phyloP scores from a whole-genome alignment of 345 rosid genomes.

The Citrus hindsii region DNA sequence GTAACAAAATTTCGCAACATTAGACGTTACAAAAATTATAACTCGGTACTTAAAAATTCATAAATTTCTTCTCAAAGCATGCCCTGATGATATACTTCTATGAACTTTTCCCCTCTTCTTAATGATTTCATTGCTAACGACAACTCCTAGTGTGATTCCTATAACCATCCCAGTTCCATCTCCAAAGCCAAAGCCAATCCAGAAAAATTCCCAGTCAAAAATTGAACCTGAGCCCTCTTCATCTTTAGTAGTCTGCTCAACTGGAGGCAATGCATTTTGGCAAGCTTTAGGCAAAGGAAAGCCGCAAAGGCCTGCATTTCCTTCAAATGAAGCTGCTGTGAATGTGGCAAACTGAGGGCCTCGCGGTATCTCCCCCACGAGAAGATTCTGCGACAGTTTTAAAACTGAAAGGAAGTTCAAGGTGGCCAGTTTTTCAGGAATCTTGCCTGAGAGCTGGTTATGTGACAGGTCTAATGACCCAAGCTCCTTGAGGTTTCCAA shows the following conservation, averaged over 20 bases:
- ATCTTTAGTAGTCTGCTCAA: background rate
- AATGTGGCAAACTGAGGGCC: background rate
- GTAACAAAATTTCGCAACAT: too few species aligned
- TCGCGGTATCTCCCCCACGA: background rate
- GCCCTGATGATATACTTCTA: background rate
- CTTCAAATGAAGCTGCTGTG: background rate
- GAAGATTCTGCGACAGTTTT: background rate
- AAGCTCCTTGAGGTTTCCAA: background rate
- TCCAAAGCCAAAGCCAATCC: slow-evolving; percentile 8
- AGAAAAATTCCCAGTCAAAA: background rate
- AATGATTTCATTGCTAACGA: background rate
- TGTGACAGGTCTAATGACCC: slow-evolving; percentile 19
- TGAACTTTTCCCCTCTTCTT: background rate
- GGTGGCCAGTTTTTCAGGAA: slow-evolving; percentile 11
- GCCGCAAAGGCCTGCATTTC: background rate
- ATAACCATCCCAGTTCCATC: background rate
- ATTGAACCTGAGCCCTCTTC: background rate
- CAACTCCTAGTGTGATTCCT: background rate
- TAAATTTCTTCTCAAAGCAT: background rate
- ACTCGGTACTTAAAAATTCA: background rate
- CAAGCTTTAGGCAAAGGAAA: background rate
- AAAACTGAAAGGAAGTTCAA: background rate
- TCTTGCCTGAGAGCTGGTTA: slow-evolving; percentile 15
- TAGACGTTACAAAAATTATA: too few species aligned
- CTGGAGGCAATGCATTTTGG: background rate